Conservation (phyloP, 139 green algal species). For the Penium margaritaceum region DNA sequence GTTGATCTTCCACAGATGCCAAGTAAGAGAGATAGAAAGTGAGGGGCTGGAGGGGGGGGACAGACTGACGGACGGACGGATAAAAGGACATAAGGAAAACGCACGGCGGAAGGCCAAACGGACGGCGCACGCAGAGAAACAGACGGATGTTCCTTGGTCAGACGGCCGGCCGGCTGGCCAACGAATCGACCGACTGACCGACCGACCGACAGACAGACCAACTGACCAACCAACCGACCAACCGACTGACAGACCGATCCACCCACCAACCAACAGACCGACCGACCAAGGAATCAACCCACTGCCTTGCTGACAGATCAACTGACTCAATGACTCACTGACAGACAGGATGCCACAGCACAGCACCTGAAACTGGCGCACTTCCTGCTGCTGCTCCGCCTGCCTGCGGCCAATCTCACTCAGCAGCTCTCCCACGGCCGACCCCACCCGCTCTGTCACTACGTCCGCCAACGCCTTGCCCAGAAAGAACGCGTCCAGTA, state of each 20-base stretch:
- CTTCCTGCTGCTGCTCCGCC: slow-evolving; percentile 27
- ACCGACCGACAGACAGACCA: background rate
- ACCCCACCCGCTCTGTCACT: slow-evolving; percentile 25
- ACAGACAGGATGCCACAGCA: slow-evolving; percentile 5
- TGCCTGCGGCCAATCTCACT: slow-evolving; percentile 27
- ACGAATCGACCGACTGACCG: too few species aligned
- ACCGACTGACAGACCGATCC: background rate
- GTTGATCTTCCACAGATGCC: background rate
- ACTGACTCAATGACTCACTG: background rate
- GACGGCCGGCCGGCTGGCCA: too few species aligned
- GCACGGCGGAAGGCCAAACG: background rate
- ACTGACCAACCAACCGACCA: too few species aligned
- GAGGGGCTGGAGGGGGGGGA: background rate
- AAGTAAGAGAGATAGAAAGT: background rate
- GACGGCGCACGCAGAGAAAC: background rate
- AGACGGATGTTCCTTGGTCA: background rate
- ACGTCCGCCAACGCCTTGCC: slow-evolving; percentile 28
- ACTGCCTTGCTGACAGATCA: background rate
- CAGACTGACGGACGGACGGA: background rate
- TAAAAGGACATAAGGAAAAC: background rate
- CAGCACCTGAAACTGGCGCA: slow-evolving; percentile 36
- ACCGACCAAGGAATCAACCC: background rate
- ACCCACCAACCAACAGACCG: background rate
- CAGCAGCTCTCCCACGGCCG: slow-evolving; percentile 27
- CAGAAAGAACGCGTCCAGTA: slow-evolving; percentile 40